phyloP scores from a whole-genome alignment of 2,329 filamentous ascomycete genomes.

The Apiospora kogelbergensis region DNA sequence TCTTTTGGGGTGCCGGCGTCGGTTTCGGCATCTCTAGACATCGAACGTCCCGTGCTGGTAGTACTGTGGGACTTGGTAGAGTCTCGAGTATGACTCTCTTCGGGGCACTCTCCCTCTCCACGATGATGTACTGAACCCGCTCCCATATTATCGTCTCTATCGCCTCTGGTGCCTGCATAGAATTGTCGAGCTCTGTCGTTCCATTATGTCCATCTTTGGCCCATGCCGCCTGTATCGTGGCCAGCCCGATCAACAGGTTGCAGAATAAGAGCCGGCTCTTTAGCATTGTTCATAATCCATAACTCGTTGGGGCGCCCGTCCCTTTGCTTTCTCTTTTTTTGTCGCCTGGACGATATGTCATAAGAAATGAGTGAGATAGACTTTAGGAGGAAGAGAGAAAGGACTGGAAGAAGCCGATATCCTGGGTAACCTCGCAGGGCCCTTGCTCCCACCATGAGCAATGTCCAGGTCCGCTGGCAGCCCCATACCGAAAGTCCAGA shows the following conservation, averaged over 20 bases:
- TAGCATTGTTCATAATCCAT: slow-evolving; percentile 32
- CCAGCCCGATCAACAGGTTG: slow-evolving; percentile 29
- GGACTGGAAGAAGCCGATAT: slow-evolving; percentile 1
- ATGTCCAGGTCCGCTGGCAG: background rate
- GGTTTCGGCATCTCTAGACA: slow-evolving; percentile 22
- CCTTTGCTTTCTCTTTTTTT: slow-evolving; percentile 11
- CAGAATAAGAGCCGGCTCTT: slow-evolving; percentile 31
- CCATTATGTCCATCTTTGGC: slow-evolving; percentile 19
- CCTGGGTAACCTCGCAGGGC: background rate
- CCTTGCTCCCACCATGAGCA: background rate
- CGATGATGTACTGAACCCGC: slow-evolving; percentile 19
- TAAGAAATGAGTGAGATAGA: slow-evolving; percentile 18
- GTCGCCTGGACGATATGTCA: slow-evolving; percentile 24
- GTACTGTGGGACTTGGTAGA: slow-evolving; percentile 16
- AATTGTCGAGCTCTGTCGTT: background rate
- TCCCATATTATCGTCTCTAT: slow-evolving; percentile 18
- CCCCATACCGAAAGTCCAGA: background rate
- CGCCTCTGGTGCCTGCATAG: slow-evolving; percentile 10
- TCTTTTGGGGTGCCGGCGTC: slow-evolving; percentile 25
- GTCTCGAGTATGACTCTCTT: slow-evolving; percentile 19
- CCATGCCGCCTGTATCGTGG: slow-evolving; percentile 26
- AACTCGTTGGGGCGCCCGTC: slow-evolving; percentile 14
- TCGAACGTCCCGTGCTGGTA: slow-evolving; percentile 22
- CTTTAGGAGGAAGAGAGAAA: slow-evolving; percentile 13
- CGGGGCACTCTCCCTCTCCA: slow-evolving; percentile 14